Evolutionary conservation across 1,284 basidiomycete genomes (phyloP), one percentile per base, ranked within the genome.

Genomic region (Irpex sp.): DNA sequence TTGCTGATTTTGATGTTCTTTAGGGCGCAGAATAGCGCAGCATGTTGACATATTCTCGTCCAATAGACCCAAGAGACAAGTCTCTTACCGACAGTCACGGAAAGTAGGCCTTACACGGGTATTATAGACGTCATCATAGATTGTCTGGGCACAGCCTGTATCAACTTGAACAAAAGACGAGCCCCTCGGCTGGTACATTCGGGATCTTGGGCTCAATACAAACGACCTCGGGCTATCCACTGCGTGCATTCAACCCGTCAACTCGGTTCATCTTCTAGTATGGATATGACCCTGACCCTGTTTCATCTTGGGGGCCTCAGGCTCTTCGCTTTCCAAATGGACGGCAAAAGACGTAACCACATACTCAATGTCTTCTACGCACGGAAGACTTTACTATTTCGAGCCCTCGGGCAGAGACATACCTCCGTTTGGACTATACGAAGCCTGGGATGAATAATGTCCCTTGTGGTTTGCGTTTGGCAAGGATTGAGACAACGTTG

Each of bases 11-110:
- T 83, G 80, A 13, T 63, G 72, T 17, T 83, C 81, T 64, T 67
- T 77, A 36, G 83, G 63, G 79, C 78, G 5, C 81, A 83, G 65
- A 64, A 66, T 15, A 75, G 85, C 55, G 68, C 74, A 2, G 83
- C 83, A 31, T 69, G 75, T 5, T n/a, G 36, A 55, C 9, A 15
- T 26, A 26, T 35, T 35, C 21, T 55, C 33, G 7, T 35, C 31
- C 26, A 9, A 31, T 35, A 35, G 21, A 51, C 21, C 13, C 17
- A 55, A 9, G 2, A 13, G 53, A 33, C n/a, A n/a, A 9, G 9
- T 9, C 50, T n/a, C 9, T 9, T 19, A 35, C 53, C 53, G 26
- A 55, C 5, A 17, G 53, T 55, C 53, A 35, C 53, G 53, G 53
- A 55, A 8, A 50, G 15, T 43, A 11, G 15, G 11, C 39, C 39